Evolutionary conservation across 2,329 filamentous ascomycete species (phyloP).

Genomic region (Fusarium longipes): DNA sequence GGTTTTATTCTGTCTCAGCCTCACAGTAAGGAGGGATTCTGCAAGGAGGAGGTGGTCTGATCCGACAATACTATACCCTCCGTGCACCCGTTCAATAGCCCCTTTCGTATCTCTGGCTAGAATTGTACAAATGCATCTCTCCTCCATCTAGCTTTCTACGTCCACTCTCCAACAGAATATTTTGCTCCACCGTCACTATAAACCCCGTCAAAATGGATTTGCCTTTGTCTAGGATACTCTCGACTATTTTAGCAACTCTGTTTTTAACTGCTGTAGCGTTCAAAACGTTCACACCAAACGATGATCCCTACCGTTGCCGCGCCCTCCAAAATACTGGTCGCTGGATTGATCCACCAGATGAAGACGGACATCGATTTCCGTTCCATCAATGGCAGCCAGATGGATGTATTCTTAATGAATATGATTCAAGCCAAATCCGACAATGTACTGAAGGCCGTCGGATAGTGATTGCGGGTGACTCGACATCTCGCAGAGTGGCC

Average conservation of each 20-base stretch:
- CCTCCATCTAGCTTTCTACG: too few species aligned
- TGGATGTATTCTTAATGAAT: constrained; percentile 68
- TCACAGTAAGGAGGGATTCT: too few species aligned
- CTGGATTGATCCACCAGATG: constrained; percentile 43
- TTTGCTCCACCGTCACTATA: too few species aligned
- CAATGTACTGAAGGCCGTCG: constrained; percentile 63
- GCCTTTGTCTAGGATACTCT: not conserved
- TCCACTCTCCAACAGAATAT: too few species aligned
- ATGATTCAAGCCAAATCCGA: constrained; percentile 62
- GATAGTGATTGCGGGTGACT: constrained; percentile 69
- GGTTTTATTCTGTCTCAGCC: too few species aligned
- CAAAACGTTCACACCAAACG: not conserved
- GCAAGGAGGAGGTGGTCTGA: too few species aligned
- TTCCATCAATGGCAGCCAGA: constrained; percentile 67
- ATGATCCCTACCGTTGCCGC: not conserved
- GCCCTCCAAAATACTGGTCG: not conserved
- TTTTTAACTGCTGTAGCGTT: not conserved
- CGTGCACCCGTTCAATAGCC: too few species aligned
- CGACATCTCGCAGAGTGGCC: constrained; percentile 67
- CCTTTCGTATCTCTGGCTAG: too few species aligned
- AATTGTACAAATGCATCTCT: too few species aligned
- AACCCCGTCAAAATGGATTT: not conserved
- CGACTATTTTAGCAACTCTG: not conserved
- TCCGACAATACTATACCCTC: too few species aligned
- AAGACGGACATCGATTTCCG: constrained; percentile 42